Base-by-base conservation (phyloP, 2,329 filamentous ascomycete species). In the Penicillium sp. region DNA sequence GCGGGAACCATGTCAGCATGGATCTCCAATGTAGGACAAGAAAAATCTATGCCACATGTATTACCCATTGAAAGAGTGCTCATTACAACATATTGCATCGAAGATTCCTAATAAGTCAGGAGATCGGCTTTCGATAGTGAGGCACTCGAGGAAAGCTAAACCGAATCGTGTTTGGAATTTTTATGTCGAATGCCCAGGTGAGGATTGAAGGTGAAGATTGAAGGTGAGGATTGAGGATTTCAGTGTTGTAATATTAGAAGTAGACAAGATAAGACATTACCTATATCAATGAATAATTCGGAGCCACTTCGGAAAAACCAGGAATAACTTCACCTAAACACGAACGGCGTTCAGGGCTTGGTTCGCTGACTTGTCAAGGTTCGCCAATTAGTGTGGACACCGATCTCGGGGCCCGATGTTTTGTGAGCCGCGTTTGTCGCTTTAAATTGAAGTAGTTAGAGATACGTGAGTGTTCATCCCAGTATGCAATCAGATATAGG, bases 391-490 rank as follows among this genome's bases (percentile, higher is more conserved):
- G 14, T 14, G 16, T 16, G 43, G 19, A 33, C 14, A 17, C 28
- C 26, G 16, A n/a, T 26, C 28, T 50, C 37, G 48, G 48, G 19
- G 14, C 14, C 33, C 22, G 22, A 35, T n/a, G 19, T 25, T 25
- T 25, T 28, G n/a, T 19, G 33, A 50, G 37, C 48, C 48, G 48
- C 48, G 48, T 35, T 50, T 50, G 38, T 50, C 48, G 48, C 48
- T 43, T 26, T 44, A 35, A 35, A 43, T 43, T 50, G 26, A 9
- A 33, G 7, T n/a, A 22, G 22, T 22, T 22, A 22, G 22, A 22
- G 22, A 5, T 41, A 12, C 12, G 36, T 48, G 28, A 50, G 22
- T 12, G n/a, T 43, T 28, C 22, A 33, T 28, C n/a, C 31, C 51
- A 49, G 22, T 49, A 10, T 11, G 7, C 3, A n/a, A 53, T 28